A percentile compares a stretch with the other conserved stretches of the same genome.
Evolutionary conservation across 208 protist species (phyloP).

Genomic region (Acanthamoeba lenticulata): DNA sequence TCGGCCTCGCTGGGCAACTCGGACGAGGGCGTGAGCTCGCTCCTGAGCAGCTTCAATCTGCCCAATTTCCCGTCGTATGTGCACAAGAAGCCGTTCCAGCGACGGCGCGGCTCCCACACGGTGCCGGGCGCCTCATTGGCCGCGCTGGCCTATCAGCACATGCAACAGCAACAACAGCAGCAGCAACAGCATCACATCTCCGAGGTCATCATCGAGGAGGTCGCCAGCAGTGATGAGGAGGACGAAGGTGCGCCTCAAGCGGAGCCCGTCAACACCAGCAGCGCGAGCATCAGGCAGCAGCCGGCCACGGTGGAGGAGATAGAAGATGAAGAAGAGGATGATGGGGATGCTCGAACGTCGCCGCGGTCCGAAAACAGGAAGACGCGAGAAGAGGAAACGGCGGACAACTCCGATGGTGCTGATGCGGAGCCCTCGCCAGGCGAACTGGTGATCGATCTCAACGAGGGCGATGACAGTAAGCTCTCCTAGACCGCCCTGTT

Average conservation of each 20-base stretch:
- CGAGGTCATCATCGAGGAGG: slow-evolving; percentile 8
- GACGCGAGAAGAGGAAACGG: too few species aligned
- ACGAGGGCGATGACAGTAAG: neutral
- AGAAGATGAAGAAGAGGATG: neutral
- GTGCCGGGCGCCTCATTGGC: neutral
- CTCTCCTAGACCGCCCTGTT: too few species aligned
- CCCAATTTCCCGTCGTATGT: slow-evolving; percentile 39
- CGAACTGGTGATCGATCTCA: neutral
- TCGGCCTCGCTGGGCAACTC: neutral
- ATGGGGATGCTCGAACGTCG: neutral
- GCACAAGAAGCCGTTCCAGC: slow-evolving; percentile 40
- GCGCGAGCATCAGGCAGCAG: neutral
- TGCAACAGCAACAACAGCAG: neutral
- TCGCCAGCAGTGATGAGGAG: neutral
- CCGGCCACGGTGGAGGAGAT: neutral
- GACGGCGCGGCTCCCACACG: neutral
- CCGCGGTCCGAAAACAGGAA: too few species aligned
- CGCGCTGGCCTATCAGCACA: neutral
- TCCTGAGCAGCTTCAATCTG: slow-evolving; percentile 9
- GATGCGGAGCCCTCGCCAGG: too few species aligned
- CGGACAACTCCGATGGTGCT: too few species aligned
- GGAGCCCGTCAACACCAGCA: neutral
- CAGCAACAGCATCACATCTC: neutral
- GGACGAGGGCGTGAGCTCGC: slow-evolving; percentile 12
- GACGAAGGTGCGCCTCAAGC: neutral